A percentile compares a stretch with the other conserved stretches of the same genome.
These are phyloP conservation scores for Nicotiana paniculata DNA, from an alignment of 257 asterid species.

Conservation along the genomic window DNA sequence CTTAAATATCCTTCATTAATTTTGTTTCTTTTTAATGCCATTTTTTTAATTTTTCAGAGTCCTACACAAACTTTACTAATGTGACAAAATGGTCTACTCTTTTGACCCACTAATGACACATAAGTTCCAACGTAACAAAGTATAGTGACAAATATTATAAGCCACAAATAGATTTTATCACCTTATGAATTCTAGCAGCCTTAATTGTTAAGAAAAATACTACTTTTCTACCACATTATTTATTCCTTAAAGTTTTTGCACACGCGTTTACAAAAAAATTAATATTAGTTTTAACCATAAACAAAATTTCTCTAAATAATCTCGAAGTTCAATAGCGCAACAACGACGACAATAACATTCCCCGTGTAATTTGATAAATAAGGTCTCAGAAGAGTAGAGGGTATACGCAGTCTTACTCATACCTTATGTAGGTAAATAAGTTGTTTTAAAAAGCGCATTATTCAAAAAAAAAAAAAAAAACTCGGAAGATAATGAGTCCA, in stretches of 20 bases:
- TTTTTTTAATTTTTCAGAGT: neutral
- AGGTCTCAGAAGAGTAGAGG: too few relatives aligned
- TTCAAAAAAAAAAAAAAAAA: too few relatives aligned
- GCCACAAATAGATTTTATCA: neutral
- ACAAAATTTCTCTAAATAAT: too few relatives aligned
- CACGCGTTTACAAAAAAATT: neutral
- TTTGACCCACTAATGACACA: neutral
- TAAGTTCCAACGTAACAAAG: neutral
- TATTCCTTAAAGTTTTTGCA: too few relatives aligned
- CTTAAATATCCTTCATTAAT: neutral
- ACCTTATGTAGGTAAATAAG: too few relatives aligned
- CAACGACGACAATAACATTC: too few relatives aligned
- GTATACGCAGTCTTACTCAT: too few relatives aligned
- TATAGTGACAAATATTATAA: neutral
- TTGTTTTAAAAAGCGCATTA: too few relatives aligned
- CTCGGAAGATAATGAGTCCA: too few relatives aligned
- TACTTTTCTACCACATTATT: too few relatives aligned
- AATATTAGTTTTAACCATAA: too few relatives aligned
- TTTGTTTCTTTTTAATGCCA: neutral
- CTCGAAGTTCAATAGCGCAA: too few relatives aligned
- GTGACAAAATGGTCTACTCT: neutral
- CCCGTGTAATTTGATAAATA: accelerated
- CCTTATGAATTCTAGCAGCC: neutral
- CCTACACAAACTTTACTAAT: neutral
- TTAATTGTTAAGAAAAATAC: neutral